Evolutionary conservation across 2,329 filamentous ascomycete species (phyloP).

Genomic region (Nigrospora oryzae): DNA sequence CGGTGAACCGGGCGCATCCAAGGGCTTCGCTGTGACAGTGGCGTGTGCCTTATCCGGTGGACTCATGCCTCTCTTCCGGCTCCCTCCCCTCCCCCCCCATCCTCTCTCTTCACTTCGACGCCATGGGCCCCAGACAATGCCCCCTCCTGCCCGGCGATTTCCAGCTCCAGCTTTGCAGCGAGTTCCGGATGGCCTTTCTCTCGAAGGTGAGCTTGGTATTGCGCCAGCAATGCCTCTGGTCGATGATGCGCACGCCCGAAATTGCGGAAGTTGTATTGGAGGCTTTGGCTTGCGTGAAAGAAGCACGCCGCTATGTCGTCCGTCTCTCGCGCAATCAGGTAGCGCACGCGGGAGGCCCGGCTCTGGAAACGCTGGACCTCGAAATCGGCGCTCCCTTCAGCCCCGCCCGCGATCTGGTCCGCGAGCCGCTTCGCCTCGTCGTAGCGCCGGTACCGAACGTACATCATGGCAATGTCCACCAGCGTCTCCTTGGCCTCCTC

Average conservation of each 20-base stretch:
- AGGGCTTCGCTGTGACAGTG: no score
- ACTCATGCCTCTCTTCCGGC: no score
- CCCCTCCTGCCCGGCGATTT: no score
- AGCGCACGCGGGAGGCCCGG: background rate
- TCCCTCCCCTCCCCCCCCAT: no score
- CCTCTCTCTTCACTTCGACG: no score
- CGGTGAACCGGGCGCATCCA: no score
- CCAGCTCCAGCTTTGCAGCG: background rate
- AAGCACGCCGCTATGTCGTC: background rate
- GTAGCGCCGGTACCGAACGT: background rate
- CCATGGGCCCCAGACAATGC: no score
- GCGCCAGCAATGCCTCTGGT: background rate
- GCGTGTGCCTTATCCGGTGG: no score
- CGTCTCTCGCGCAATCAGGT: background rate
- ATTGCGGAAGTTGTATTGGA: background rate
- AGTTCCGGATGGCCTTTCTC: background rate
- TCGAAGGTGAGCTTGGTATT: background rate
- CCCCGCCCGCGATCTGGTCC: background rate
- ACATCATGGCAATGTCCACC: background rate
- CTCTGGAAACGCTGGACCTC: background rate
- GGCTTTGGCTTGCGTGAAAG: background rate
- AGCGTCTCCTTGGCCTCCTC: background rate
- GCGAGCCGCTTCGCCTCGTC: background rate
- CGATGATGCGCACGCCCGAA: background rate
- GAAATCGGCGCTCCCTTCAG: background rate